Evolutionary conservation across 2,329 filamentous ascomycete genomes (phyloP).

Genomic region (Colletotrichum sansevieriae): DNA sequence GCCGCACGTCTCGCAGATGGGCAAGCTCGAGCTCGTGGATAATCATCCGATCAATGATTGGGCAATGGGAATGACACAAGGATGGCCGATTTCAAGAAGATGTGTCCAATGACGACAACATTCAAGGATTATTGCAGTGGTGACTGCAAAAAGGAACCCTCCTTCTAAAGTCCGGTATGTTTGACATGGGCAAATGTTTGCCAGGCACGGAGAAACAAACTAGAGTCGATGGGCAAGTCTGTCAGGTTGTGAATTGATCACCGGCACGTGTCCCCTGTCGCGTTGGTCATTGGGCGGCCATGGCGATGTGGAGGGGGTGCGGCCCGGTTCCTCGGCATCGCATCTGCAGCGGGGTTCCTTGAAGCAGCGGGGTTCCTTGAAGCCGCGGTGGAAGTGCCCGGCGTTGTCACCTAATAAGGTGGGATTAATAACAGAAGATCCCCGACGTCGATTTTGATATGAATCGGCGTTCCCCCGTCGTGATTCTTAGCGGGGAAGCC

Average conservation of each 20-base stretch:
- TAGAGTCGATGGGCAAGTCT: neutral
- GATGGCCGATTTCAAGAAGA: neutral
- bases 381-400: neutral
- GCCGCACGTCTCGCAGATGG: neutral
- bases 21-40: slow-evolving; percentile 28
- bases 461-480: too few relatives aligned
- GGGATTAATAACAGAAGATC: neutral
- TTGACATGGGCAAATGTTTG: neutral
- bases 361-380: neutral
- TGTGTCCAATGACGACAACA: slow-evolving; percentile 18
- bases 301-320: neutral
- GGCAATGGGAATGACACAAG: neutral
- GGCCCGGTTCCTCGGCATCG: slow-evolving; percentile 22
- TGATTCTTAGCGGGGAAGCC: too few relatives aligned
- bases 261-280: slow-evolving; percentile 4
- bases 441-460: too few relatives aligned
- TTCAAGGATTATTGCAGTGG: slow-evolving; percentile 1
- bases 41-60: slow-evolving; percentile 26
- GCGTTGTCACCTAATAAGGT: neutral
- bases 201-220: neutral
- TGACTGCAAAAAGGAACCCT: neutral
- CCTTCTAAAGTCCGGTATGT: neutral
- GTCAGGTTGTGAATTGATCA: neutral
- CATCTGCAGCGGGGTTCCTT: neutral
- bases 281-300: slow-evolving; percentile 19